phyloP scores from a whole-genome alignment of 164 flowering plant genomes.

The Annona squamosa region DNA sequence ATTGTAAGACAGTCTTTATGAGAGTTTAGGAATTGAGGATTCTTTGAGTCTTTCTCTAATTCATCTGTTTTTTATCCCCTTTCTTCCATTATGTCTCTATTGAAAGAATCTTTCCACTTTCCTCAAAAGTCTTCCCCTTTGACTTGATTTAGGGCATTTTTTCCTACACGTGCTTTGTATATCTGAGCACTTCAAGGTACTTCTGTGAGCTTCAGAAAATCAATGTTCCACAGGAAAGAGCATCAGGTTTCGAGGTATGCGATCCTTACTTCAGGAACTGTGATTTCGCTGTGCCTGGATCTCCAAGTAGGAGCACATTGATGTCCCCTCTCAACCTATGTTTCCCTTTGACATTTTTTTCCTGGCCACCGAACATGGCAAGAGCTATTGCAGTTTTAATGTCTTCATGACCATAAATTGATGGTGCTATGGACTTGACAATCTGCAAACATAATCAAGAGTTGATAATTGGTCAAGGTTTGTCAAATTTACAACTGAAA shows the following conservation, averaged over 20 bases:
- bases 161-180: neutral
- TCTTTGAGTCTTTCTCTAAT: too few relatives aligned
- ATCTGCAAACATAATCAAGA: constrained; percentile 40
- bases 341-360: constrained; percentile 90
- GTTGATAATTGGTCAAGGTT: neutral
- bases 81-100: too few relatives aligned
- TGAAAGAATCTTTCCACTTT: too few relatives aligned
- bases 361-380: constrained; percentile 99
- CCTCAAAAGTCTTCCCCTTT: too few relatives aligned
- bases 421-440: constrained; percentile 92
- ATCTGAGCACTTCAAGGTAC: neutral
- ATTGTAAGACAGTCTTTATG: too few relatives aligned
- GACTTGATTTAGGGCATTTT: too few relatives aligned
- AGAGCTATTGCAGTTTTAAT: constrained; percentile 95
- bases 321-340: constrained; percentile 92
- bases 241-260: neutral
- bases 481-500: neutral
- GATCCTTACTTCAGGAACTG: constrained; percentile 85
- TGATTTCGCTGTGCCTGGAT: constrained; percentile 99
- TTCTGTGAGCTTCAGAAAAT: neutral
- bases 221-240: neutral
- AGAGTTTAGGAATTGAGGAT: too few relatives aligned
- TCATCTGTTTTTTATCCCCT: too few relatives aligned
- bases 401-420: constrained; percentile 97
- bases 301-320: constrained; percentile 91